Base-by-base conservation (phyloP, 441 rosid genomes). In the Brassica balearica region DNA sequence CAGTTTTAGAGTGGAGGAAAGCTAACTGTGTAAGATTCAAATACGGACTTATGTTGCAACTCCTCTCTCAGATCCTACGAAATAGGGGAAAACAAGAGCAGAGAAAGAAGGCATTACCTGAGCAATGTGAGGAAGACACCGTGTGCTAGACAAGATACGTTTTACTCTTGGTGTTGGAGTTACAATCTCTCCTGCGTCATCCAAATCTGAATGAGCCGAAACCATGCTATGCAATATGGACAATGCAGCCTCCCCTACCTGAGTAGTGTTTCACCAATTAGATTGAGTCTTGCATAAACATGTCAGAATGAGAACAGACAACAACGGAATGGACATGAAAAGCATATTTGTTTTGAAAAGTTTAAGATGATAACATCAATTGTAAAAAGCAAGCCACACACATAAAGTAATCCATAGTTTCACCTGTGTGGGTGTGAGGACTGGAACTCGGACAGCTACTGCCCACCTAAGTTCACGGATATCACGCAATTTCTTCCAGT, bases 391-490 rank as follows among this genome's bases (percentile, higher is more conserved):
- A 53, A 51, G 71, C 10, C 68, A 46, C 55, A 69, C 60, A 25
- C 66, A 56, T 51, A 34, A 43, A 34, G 69, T 67, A 73, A 79
- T 32, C 68, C 72, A 78, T 71, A 64, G 81, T 32, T 78, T 77
- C 81, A 96, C 99, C 98, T 96, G 99, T 77, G 95, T 84, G 62
- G 98, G 85, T 11, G 97, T 94, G 77, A 96, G 96, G 74, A 94
- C 99, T 71, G 99, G 97, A 83, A 96, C 97, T 71, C 98, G 94
- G 70, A 84, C 73, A 81, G 98, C 88, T 75, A 96, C 88, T 58
- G 93, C 98, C 99, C 99, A 96, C 55, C 98, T 95, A 86, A 96
- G 97, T 84, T 96, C 99, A 84, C 99, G 99, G 67, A 97, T 95
- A 86, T 97, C 98, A 79, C 91, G 94, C 83, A 97, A 80, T 84